These are phyloP conservation scores for Emergomyces orientalis DNA, from an alignment of 2,329 filamentous ascomycete genomes.

Conservation along the genomic window DNA sequence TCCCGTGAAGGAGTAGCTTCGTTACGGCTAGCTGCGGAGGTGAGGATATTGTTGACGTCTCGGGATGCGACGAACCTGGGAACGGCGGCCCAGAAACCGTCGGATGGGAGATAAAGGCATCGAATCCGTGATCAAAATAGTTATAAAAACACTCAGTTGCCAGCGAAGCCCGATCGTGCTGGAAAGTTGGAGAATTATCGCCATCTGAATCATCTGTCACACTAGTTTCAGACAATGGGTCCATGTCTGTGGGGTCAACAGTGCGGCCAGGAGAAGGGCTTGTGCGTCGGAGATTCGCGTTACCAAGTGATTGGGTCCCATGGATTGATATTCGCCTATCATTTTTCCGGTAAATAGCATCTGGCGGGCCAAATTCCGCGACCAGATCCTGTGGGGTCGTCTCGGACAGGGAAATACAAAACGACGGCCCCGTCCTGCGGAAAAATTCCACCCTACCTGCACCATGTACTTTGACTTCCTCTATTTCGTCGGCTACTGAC, in stretches of 20 bases:
- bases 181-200: constrained; percentile 46
- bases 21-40: constrained; percentile 69
- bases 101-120: constrained; percentile 78
- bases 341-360: constrained; percentile 86
- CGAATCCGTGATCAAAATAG: constrained; percentile 93
- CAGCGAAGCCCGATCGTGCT: constrained; percentile 49
- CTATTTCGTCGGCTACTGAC: constrained; percentile 77
- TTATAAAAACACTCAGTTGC: constrained; percentile 72
- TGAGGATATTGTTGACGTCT: constrained; percentile 16
- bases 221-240: constrained; percentile 64
- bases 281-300: constrained; percentile 37
- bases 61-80: constrained; percentile 38
- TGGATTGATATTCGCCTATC: constrained; percentile 85
- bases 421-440: constrained; percentile 56
- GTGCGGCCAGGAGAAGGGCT: constrained; percentile 29
- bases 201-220: constrained; percentile 59
- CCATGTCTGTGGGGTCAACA: constrained; percentile 52
- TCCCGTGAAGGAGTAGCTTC: constrained; percentile 88
- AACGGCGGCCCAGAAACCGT: constrained; percentile 55
- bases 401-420: constrained; percentile 68
- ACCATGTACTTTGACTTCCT: constrained; percentile 66
- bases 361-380: constrained; percentile 81
- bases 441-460: constrained; percentile 69
- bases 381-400: constrained; percentile 89
- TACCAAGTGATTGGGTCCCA: constrained; percentile 43